Conservation (phyloP, 2,329 filamentous ascomycete species). For the Helotiales sp. region DNA sequence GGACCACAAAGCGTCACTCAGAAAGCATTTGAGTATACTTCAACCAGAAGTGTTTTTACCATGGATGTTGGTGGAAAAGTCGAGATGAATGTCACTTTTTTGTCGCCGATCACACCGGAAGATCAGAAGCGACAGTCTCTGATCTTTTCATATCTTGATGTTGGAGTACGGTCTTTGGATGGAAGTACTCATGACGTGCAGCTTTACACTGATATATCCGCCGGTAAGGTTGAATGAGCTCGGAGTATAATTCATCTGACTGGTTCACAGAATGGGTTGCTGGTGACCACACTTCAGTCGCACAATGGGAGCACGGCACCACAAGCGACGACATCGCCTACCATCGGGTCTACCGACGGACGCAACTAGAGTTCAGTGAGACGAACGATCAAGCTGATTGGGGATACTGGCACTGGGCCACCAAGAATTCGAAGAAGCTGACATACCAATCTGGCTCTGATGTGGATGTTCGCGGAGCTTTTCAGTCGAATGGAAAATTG, state of each 20-base stretch:
- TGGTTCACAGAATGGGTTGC: constrained; percentile 69
- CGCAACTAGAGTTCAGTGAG: constrained; percentile 72
- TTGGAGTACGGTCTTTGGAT: constrained; percentile 66
- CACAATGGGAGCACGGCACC: constrained; percentile 65
- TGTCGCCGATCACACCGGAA: constrained; percentile 70
- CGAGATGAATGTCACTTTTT: constrained; percentile 69
- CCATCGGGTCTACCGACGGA: constrained; percentile 64
- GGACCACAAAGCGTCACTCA: constrained; percentile 59
- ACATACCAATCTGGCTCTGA: constrained; percentile 76
- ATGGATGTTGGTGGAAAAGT: constrained; percentile 67
- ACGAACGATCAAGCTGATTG: constrained; percentile 74
- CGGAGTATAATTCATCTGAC: too few relatives aligned
- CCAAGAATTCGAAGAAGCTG: constrained; percentile 57
- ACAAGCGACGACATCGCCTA: constrained; percentile 59
- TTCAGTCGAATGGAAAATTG: constrained; percentile 66
- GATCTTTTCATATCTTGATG: constrained; percentile 71
- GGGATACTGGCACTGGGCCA: constrained; percentile 81
- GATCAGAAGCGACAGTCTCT: constrained; percentile 72
- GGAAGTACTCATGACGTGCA: constrained; percentile 67
- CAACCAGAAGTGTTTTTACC: constrained; percentile 72
- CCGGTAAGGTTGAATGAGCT: too few relatives aligned
- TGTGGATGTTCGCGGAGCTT: constrained; percentile 66
- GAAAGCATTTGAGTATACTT: constrained; percentile 70
- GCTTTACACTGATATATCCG: constrained; percentile 74
- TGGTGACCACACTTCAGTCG: constrained; percentile 59